Base-by-base conservation (phyloP, 108 stramenopile genomes). In the Poteriospumella lacustris region DNA sequence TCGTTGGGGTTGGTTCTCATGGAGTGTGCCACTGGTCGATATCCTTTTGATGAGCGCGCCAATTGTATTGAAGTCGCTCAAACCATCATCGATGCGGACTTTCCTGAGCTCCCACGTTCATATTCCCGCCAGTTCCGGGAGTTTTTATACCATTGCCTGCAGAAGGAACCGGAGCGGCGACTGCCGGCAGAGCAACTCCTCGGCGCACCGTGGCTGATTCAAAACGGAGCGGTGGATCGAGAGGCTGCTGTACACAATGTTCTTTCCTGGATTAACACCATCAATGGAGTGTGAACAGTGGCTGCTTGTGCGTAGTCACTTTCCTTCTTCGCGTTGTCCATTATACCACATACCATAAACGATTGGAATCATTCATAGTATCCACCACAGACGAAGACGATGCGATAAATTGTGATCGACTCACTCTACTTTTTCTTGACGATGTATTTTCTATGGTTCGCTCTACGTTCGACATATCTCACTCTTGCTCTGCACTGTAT, bases 11-110 rank as follows among this genome's bases (percentile, higher is more conserved):
- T 89, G 36, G 84, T 85, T 19, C 43, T 88, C 1, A 76, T 87
- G 31, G 88, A 88, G 58, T 78, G 77, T 34, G 78, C 81, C 12
- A 76, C 73, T 3, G 70, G 70, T 3, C 12, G 36, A 12, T 73
- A 73, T 33, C 70, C 70, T 44, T 73, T 73, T 38, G 12, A 15
- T 39, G 70, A 73, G 41, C 47, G 42, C 42, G 43, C 70, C 19
- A 73, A 73, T 56, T 75, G 82, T 41, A 84, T 88, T 24, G 88
- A 87, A 39, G 78, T 86, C 44, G 80, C 75, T 26, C 82, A 82
- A 39, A 85, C 84, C 2, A 85, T 88, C 26, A 33, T 85, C 15
- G 87, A 89, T 34, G 78, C 76, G 1, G 79, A 79, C 1, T 34
- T 85, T 31, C 88, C 88, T 0, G 1, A 68, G 34, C 39, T 85